Conservation (phyloP, 192 early-diverging fungal genomes). For the Funneliformis mosseae region DNA sequence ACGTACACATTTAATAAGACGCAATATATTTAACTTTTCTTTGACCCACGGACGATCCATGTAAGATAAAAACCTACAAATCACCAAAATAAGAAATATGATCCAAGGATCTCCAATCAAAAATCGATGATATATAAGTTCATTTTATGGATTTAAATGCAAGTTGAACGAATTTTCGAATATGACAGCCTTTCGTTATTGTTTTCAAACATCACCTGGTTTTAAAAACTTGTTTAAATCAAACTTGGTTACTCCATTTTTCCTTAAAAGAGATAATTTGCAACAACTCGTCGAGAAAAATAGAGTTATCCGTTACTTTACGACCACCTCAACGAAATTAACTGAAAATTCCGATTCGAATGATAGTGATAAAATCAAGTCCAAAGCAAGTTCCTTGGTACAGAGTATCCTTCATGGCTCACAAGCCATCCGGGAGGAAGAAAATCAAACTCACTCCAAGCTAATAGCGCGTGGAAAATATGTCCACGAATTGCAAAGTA, state of each 20-base stretch:
- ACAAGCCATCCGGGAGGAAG: background rate
- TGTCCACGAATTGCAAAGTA: constrained; percentile 85
- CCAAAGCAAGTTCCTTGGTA: constrained; percentile 12
- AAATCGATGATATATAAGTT: background rate
- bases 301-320: too few species aligned
- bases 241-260: background rate
- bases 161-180: background rate
- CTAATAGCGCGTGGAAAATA: constrained; percentile 83
- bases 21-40: too few species aligned
- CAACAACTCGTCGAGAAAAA: too few species aligned
- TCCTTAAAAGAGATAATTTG: background rate
- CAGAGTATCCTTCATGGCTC: constrained; percentile 8
- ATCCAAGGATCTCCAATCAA: too few species aligned
- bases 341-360: background rate
- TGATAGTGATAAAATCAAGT: background rate
- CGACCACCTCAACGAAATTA: background rate
- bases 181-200: background rate
- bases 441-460: constrained; percentile 67
- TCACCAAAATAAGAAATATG: too few species aligned
- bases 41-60: too few species aligned
- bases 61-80: too few species aligned
- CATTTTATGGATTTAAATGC: background rate
- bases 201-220: background rate
- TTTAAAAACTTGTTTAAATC: background rate
- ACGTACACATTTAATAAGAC: too few species aligned